Base-by-base conservation (phyloP, 1,284 basidiomycete genomes). In the Fomitopsis betulina region DNA sequence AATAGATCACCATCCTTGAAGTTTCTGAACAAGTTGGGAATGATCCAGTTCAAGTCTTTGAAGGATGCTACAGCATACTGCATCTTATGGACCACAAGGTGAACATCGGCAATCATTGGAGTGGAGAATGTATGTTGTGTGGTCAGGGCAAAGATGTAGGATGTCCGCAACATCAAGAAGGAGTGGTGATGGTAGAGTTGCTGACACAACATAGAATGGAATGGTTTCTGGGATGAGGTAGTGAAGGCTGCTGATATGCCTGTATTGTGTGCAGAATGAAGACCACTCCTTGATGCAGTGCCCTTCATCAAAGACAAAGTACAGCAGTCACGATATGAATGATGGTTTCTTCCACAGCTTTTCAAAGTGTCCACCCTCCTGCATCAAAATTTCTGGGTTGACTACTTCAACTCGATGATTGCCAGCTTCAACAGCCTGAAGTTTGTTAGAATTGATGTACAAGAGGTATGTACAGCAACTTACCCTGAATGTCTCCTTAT, bases 261-360 rank as follows among this genome's bases (percentile, higher is more conserved):
- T 60, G 62, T 72, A 76, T 57, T 74, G 68, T 10, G 60, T 62
- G 2, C 70, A 62, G 59, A 76, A 76, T 0, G 53, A 35, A 15
- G 71, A 70, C 75, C 75, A 76, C 47, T 67, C 60, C 27, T 67
- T 70, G 43, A 75, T 65, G 56, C 73, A 75, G 47, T 77, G 75
- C 0, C 58, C 75, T 61, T 77, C 73, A 56, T 77, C 75, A 49
- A 71, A 72, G 1, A 70, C 62, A n/a, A 76, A 40, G 54, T 64
- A 65, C 5, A 73, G 37, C 1, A 76, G 42, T 2, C 53, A 32
- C 4, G 47, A 60, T 17, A 61, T 66, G 55, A 76, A 68, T 2
- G 55, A 42, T 0, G 62, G 32, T 3, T 68, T 60, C 30, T 65
- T 67, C 67, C 67, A 73, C 0, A 75, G 62, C 19, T 59, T 61